phyloP scores from a whole-genome alignment of 164 flowering plant species.

The Taxillus chinensis region DNA sequence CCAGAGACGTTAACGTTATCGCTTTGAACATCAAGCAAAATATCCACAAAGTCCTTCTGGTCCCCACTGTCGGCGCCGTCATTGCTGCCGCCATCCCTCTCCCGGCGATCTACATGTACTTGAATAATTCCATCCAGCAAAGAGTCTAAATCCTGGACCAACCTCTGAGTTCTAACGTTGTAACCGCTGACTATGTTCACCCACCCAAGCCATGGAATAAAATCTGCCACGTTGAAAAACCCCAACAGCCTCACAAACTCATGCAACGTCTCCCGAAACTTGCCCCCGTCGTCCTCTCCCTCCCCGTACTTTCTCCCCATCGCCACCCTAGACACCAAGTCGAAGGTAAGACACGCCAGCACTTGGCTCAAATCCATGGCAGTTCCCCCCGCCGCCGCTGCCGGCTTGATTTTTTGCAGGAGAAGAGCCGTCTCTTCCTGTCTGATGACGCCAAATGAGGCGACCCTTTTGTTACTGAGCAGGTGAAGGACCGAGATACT shows the following conservation, averaged over 20 bases:
- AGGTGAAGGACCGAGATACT: constrained; percentile 17
- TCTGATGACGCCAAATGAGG: not conserved
- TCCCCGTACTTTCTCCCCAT: not conserved
- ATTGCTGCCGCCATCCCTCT: not conserved
- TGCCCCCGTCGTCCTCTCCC: not conserved
- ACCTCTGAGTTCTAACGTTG: not conserved
- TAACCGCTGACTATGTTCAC: not conserved
- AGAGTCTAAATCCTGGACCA: not conserved
- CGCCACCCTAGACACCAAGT: not conserved
- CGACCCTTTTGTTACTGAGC: constrained; percentile 12
- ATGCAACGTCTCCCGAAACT: not conserved
- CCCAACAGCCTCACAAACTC: not conserved
- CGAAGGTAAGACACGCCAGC: not conserved
- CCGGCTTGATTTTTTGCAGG: not conserved
- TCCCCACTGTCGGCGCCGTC: not conserved
- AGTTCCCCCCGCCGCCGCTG: not conserved
- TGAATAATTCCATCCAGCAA: not conserved
- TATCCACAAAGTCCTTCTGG: not conserved
- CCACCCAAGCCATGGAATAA: not conserved
- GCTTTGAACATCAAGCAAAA: not conserved
- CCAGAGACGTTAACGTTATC: not conserved
- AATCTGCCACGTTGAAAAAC: not conserved
- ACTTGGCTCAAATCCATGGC: not conserved
- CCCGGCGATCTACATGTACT: not conserved
- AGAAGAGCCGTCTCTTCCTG: not conserved